These are phyloP conservation scores for Suillus decipiens DNA, from an alignment of 768 basidiomycete genomes.

Conservation along the genomic window DNA sequence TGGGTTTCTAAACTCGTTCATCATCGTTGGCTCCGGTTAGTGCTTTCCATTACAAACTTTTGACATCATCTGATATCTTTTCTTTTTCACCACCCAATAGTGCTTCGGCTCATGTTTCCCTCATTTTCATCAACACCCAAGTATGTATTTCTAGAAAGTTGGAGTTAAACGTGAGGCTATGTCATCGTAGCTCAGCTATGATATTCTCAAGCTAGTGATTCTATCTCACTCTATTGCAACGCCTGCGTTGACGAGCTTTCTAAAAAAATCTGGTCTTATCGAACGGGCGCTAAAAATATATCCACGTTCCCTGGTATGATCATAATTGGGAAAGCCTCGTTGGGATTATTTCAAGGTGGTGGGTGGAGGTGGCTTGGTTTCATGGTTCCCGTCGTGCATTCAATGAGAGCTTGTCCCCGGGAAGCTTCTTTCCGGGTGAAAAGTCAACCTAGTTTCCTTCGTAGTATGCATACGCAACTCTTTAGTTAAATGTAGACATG, in stretches of 20 bases:
- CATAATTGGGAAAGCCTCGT: constrained; percentile 37
- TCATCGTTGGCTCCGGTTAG: constrained; percentile 42
- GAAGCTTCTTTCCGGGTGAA: constrained; percentile 3
- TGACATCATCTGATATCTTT: constrained; percentile 2
- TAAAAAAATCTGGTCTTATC: too few relatives aligned
- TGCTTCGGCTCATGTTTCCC: constrained; percentile 57
- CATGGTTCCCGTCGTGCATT: neutral
- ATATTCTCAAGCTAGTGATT: constrained; percentile 49
- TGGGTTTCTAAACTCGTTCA: constrained; percentile 57
- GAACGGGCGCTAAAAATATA: constrained; percentile 36
- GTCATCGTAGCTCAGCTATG: constrained; percentile 44
- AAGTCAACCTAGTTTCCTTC: neutral
- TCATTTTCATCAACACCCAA: constrained; percentile 59
- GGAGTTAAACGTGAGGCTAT: constrained; percentile 8
- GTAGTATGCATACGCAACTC: neutral
- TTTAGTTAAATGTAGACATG: neutral
- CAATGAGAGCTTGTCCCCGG: neutral
- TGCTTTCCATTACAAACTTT: constrained; percentile 4
- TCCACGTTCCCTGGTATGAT: constrained; percentile 58
- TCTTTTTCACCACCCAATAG: constrained; percentile 51
- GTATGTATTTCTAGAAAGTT: constrained; percentile 29
- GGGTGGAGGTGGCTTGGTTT: constrained; percentile 37
- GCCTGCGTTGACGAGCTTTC: too few relatives aligned
- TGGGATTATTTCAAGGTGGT: constrained; percentile 47
- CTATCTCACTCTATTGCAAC: too few relatives aligned